These are phyloP conservation scores for Kokia cookei DNA, from an alignment of 441 rosid genomes.

Conservation along the genomic window DNA sequence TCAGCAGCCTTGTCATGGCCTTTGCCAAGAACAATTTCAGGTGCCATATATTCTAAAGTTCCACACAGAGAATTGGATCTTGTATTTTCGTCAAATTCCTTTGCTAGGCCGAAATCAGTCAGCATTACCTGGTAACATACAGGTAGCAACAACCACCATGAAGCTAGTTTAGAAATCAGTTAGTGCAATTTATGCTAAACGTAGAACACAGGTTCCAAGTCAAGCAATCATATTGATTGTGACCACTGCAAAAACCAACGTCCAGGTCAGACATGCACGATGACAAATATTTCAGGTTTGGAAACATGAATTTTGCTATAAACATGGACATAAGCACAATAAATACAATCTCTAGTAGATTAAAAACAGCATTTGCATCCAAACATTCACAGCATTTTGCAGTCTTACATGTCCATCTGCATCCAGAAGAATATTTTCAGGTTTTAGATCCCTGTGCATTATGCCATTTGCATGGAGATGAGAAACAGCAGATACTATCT, in stretches of 20 bases:
- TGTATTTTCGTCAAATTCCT: conserved; percentile 73
- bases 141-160: not conserved
- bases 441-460: conserved; percentile 98
- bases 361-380: not conserved
- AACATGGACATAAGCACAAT: conserved; percentile 73
- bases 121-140: conserved; percentile 41
- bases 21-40: conserved; percentile 86
- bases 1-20: conserved; percentile 98
- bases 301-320: conserved; percentile 58
- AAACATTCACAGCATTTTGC: not conserved
- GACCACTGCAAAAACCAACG: conserved; percentile 31
- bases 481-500: conserved; percentile 80
- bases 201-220: not conserved
- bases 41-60: conserved; percentile 93
- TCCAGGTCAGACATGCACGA: conserved; percentile 38
- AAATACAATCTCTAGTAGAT: conserved; percentile 49
- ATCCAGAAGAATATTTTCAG: conserved; percentile 87
- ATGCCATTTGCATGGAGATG: conserved; percentile 94
- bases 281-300: conserved; percentile 76
- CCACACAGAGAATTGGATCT: conserved; percentile 96
- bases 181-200: not conserved
- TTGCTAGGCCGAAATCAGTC: conserved; percentile 94
- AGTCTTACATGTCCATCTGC: conserved; percentile 66
- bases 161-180: not conserved
- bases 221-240: not conserved